phyloP scores from a whole-genome alignment of 2,329 filamentous ascomycete species.

The Epichloe aotearoae region DNA sequence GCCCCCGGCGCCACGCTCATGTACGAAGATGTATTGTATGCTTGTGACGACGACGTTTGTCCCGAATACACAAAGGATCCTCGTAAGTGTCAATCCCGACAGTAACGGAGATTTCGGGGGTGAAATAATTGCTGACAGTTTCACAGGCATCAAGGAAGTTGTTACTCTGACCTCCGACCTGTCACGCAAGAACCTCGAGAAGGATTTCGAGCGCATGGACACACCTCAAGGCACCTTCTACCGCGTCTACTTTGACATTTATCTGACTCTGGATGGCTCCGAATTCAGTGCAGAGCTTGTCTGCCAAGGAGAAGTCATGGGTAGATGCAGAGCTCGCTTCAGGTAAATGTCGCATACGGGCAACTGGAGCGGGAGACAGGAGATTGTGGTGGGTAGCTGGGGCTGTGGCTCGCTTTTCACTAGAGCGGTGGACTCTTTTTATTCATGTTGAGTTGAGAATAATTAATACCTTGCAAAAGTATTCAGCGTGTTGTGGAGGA shows the following conservation, averaged over 20 bases:
- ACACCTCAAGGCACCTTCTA: conserved; percentile 96
- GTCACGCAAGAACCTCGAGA: conserved; percentile 95
- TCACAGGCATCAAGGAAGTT: conserved; percentile 89
- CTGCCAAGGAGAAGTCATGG: conserved; percentile 99
- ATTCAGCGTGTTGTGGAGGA: neutral
- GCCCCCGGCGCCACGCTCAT: conserved; percentile 94
- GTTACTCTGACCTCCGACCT: conserved; percentile 95
- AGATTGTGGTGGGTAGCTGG: neutral
- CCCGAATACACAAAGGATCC: conserved; percentile 99
- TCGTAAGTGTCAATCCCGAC: conserved; percentile 49
- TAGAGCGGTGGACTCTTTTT: neutral
- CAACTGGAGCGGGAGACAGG: neutral
- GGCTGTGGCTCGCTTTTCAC: neutral
- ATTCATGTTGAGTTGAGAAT: neutral
- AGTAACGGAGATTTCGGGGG: too few relatives aligned
- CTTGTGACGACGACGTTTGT: conserved; percentile 94
- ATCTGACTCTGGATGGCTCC: conserved; percentile 88
- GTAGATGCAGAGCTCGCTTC: conserved; percentile 85
- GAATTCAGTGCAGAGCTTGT: conserved; percentile 97
- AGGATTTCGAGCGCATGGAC: conserved; percentile 98
- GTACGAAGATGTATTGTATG: conserved; percentile 98
- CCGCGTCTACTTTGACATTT: conserved; percentile 66
- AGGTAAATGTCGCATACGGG: conserved; percentile 27
- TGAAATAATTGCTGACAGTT: conserved; percentile 13
- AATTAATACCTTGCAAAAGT: conserved; percentile 3